A percentile compares a stretch with the other conserved stretches of the same genome.
These are phyloP conservation scores for Cladosporium sp. DNA, from an alignment of 2,329 filamentous ascomycete genomes.

Conservation along the genomic window DNA sequence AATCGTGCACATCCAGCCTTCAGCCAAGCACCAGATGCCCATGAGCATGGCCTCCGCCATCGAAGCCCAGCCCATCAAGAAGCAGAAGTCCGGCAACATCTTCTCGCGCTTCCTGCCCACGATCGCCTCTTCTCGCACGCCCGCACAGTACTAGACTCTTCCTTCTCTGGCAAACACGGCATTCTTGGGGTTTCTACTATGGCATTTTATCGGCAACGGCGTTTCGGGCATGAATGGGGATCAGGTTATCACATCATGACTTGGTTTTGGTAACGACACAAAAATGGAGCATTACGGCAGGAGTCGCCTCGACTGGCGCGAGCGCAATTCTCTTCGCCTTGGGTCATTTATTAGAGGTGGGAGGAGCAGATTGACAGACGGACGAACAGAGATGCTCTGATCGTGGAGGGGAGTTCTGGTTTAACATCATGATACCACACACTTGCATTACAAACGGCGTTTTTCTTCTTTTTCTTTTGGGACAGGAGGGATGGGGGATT, in stretches of 20 bases:
- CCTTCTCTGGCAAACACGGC: background rate
- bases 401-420: background rate
- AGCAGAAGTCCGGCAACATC: slow-evolving; percentile 39
- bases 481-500: background rate
- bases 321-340: background rate
- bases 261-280: background rate
- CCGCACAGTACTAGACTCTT: slow-evolving; percentile 12
- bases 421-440: slow-evolving; percentile 7
- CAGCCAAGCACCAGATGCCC: slow-evolving; percentile 29
- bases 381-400: background rate
- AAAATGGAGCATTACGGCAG: background rate
- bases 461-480: background rate
- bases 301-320: slow-evolving; percentile 8
- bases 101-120: slow-evolving; percentile 40
- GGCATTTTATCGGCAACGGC: slow-evolving; percentile 2
- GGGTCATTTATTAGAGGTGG: background rate
- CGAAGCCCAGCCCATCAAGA: slow-evolving; percentile 37
- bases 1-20: slow-evolving; percentile 45
- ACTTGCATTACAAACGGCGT: slow-evolving; percentile 14
- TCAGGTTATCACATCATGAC: background rate
- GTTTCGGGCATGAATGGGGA: background rate
- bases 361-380: background rate
- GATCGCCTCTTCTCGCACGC: slow-evolving; percentile 22
- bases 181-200: background rate
- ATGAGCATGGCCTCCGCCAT: slow-evolving; percentile 30